These are phyloP conservation scores for Ustilago loliicola DNA, from an alignment of 1,284 basidiomycete species.

Conservation along the genomic window DNA sequence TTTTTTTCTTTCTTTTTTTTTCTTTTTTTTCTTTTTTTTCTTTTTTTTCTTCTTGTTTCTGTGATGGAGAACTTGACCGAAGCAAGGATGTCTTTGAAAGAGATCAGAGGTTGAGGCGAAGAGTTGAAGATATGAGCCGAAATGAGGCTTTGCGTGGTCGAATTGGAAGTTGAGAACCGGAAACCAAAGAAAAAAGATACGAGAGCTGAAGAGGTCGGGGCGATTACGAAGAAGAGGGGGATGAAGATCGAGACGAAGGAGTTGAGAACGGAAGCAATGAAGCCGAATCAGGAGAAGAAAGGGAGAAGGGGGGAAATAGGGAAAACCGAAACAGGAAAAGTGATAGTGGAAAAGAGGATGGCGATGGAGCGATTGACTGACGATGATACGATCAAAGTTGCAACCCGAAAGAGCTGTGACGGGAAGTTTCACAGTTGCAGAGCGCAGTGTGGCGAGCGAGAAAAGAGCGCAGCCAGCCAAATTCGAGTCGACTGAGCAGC, in stretches of 20 bases:
- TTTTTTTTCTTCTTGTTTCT: slow-evolving; percentile 4
- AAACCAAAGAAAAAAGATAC: slow-evolving; percentile 9
- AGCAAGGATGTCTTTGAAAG: background rate
- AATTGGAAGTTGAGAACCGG: background rate
- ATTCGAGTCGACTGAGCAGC: background rate
- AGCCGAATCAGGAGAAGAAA: slow-evolving; percentile 6
- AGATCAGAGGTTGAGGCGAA: background rate
- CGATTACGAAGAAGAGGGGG: background rate
- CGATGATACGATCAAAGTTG: slow-evolving; percentile 9
- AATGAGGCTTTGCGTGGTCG: background rate
- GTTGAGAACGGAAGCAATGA: slow-evolving; percentile 1
- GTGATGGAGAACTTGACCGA: background rate
- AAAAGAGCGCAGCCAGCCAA: background rate
- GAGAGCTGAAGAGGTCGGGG: background rate
- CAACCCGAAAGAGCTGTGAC: slow-evolving; percentile 2
- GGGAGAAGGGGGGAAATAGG: background rate
- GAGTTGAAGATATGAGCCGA: background rate
- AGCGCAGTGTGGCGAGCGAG: background rate
- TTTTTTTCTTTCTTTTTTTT: background rate
- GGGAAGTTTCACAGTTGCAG: background rate
- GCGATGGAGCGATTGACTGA: slow-evolving; percentile 7
- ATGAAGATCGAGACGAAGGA: slow-evolving; percentile 7
- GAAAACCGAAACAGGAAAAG: slow-evolving; percentile 12
- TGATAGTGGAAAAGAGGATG: slow-evolving; percentile 27
- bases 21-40: slow-evolving; percentile 3